Percentiles rank a stretch among this genome's conserved stretches.
phyloP scores from a whole-genome alignment of 2,329 filamentous ascomycete species.

The Pyrenophora graminea region DNA sequence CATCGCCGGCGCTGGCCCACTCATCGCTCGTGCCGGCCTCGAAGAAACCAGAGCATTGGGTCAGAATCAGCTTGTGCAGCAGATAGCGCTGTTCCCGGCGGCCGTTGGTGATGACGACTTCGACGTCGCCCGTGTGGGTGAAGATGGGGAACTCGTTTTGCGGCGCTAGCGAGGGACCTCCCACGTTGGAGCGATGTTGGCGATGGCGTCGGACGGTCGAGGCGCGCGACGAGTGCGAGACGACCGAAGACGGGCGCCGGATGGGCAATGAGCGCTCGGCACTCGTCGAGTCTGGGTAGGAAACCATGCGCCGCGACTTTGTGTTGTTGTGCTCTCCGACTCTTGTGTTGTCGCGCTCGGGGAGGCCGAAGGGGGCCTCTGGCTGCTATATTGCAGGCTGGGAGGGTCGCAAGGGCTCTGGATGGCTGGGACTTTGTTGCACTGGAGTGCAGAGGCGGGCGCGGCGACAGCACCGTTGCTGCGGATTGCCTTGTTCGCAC shows the following conservation, averaged over 20 bases:
- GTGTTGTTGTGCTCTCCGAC: neutral
- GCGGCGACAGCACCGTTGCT: conserved; percentile 33
- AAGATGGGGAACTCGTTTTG: conserved; percentile 95
- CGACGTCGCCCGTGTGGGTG: conserved; percentile 86
- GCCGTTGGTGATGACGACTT: conserved; percentile 75
- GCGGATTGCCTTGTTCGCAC: conserved; percentile 34
- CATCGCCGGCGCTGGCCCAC: conserved; percentile 63
- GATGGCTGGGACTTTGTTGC: conserved; percentile 18
- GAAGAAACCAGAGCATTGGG: conserved; percentile 92
- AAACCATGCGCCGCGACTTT: conserved; percentile 59
- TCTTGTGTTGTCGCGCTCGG: conserved; percentile 10
- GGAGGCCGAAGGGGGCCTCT: conserved; percentile 6
- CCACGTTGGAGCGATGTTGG: conserved; percentile 80
- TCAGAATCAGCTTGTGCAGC: conserved; percentile 82
- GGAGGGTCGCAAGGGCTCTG: conserved; percentile 8
- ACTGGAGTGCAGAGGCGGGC: conserved; percentile 20
- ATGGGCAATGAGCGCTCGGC: conserved; percentile 60
- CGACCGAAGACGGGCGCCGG: conserved; percentile 66
- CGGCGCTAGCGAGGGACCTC: conserved; percentile 67
- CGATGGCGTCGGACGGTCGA: conserved; percentile 65
- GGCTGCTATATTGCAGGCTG: conserved; percentile 5
- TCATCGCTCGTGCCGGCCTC: conserved; percentile 81
- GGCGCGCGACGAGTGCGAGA: conserved; percentile 60
- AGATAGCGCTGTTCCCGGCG: conserved; percentile 81
- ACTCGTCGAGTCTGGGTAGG: conserved; percentile 61